A percentile compares a stretch with the other conserved stretches of the same genome.
phyloP scores from a whole-genome alignment of 306 rosid species.

The Quercus parvula region DNA sequence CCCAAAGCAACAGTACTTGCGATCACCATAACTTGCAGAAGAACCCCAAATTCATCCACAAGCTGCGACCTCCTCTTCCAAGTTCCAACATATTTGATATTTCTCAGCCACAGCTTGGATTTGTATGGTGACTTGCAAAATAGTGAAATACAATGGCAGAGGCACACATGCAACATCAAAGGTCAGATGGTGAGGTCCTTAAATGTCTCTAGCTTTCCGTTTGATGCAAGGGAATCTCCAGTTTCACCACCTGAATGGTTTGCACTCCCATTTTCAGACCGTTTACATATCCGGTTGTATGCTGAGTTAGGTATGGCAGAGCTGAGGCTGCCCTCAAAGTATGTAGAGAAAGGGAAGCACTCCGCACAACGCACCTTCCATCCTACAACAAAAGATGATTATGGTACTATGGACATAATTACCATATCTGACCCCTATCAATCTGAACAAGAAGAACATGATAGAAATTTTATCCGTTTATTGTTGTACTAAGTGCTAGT shows the following conservation, averaged over 20 bases:
- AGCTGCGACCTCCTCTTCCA: conserved; percentile 27
- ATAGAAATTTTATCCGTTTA: not conserved
- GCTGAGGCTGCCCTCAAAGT: conserved; percentile 66
- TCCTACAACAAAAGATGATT: conserved; percentile 44
- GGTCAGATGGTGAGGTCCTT: conserved; percentile 52
- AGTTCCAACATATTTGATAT: not conserved
- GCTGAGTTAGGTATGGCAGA: conserved; percentile 66
- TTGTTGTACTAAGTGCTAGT: not conserved
- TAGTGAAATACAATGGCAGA: conserved; percentile 4
- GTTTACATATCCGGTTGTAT: conserved; percentile 43
- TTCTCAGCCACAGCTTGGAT: conserved; percentile 30
- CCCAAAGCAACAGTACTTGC: not conserved
- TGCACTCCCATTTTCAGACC: conserved; percentile 51
- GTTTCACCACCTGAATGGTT: conserved; percentile 36
- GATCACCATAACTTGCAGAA: conserved; percentile 15
- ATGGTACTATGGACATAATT: conserved; percentile 6
- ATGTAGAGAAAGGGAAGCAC: conserved; percentile 75
- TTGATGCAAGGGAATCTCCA: conserved; percentile 44
- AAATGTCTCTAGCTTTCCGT: conserved; percentile 68
- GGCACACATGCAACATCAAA: conserved; percentile 7
- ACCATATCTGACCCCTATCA: conserved; percentile 10
- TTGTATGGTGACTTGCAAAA: not conserved
- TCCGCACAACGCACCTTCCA: conserved; percentile 80
- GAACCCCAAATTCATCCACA: not conserved
- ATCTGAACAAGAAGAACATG: not conserved